Evolutionary conservation across 768 basidiomycete species (phyloP).

Genomic region (Tricholoma terreum): DNA sequence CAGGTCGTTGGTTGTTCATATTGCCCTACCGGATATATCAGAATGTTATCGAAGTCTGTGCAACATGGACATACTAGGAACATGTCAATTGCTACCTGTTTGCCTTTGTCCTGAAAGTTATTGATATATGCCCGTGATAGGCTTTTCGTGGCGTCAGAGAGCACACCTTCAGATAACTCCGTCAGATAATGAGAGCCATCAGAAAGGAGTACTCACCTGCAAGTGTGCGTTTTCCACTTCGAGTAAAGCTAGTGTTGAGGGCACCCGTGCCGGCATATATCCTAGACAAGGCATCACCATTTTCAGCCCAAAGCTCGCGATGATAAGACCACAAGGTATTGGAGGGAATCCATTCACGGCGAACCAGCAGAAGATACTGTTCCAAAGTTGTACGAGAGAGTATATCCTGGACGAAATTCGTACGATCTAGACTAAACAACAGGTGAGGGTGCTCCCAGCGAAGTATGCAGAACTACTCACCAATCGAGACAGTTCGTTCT

Average conservation of each 20-base stretch:
- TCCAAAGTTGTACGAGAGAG: conserved; percentile 79
- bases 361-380: conserved; percentile 76
- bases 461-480: conserved; percentile 37
- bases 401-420: conserved; percentile 97
- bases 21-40: conserved; percentile 72
- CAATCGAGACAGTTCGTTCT: conserved; percentile 95
- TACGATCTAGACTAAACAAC: conserved; percentile 78
- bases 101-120: conserved; percentile 94
- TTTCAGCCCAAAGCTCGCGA: conserved; percentile 96
- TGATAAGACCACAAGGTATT: conserved; percentile 79
- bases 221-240: conserved; percentile 91
- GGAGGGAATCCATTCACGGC: conserved; percentile 71
- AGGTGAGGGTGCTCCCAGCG: conserved; percentile 5
- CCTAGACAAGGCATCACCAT: conserved; percentile 87
- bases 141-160: conserved; percentile 96
- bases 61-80: conserved; percentile 62
- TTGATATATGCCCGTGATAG: conserved; percentile 96
- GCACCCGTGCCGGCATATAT: conserved; percentile 95
- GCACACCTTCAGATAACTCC: conserved; percentile 51
- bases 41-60: neutral
- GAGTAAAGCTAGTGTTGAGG: conserved; percentile 92
- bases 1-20: conserved; percentile 80
- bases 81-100: conserved; percentile 94
- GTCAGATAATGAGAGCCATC: conserved; percentile 4
- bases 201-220: conserved; percentile 50